These are phyloP conservation scores for Talaromyces borbonicus DNA, from an alignment of 495 filamentous ascomycete species.

Conservation along the genomic window DNA sequence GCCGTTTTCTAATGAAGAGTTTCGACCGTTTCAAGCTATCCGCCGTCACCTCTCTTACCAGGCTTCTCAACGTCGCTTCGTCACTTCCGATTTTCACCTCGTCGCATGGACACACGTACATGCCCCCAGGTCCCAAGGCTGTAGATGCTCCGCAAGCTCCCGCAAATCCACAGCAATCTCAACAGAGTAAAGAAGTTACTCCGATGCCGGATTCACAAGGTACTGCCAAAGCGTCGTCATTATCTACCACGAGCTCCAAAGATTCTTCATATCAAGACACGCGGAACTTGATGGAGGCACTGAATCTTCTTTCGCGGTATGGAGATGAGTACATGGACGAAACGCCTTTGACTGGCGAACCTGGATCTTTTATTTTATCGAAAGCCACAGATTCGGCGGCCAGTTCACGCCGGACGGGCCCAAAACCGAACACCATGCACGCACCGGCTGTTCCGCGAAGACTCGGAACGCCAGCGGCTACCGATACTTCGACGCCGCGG, in stretches of 20 bases:
- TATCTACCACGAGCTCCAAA: conserved; percentile 18
- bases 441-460: conserved; percentile 8
- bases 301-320: conserved; percentile 52
- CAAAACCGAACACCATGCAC: conserved; percentile 10
- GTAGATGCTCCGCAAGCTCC: conserved; percentile 21
- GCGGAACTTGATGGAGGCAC: conserved; percentile 56
- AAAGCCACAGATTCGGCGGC: conserved; percentile 24
- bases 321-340: conserved; percentile 86
- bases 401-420: conserved; percentile 1
- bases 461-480: conserved; percentile 5
- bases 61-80: conserved; percentile 53
- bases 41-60: conserved; percentile 52
- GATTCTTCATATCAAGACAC: conserved; percentile 31
- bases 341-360: conserved; percentile 75
- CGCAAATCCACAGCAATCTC: conserved; percentile 17
- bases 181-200: conserved; percentile 49
- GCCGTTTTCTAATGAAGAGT: no score
- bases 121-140: conserved; percentile 38
- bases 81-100: conserved; percentile 63
- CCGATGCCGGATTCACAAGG: conserved; percentile 46
- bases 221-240: conserved; percentile 23
- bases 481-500: conserved; percentile 1
- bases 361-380: conserved; percentile 73
- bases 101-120: conserved; percentile 63
- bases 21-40: conserved; percentile 37